A percentile compares a stretch with the other conserved stretches of the same genome.
Conservation (phyloP, 257 asterid genomes). For the Capsicum rhomboideum region DNA sequence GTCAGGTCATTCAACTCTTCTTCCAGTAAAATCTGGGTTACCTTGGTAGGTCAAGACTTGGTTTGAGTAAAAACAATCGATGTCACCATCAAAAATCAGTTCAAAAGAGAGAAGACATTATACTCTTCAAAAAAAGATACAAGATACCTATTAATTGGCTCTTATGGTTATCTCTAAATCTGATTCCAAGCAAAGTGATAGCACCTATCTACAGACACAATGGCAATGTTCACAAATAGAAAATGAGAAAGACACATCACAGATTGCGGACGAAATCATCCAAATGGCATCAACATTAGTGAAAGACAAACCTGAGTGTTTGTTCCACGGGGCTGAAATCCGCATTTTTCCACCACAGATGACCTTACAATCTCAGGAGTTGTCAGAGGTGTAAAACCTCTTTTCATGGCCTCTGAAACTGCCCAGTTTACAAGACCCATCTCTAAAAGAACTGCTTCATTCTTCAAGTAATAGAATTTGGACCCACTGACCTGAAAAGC, state of each 20-base stretch:
- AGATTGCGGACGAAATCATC: not conserved
- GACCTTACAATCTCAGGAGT: conserved; percentile 96
- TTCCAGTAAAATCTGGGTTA: not conserved
- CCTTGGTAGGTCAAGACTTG: not conserved
- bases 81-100: not conserved
- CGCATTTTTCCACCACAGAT: conserved; percentile 91
- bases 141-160: not conserved
- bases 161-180: not conserved
- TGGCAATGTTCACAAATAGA: not conserved
- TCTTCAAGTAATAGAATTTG: conserved; percentile 90
- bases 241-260: not conserved
- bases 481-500: conserved; percentile 79
- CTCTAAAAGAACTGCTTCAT: conserved; percentile 90
- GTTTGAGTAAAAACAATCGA: not conserved
- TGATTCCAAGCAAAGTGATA: not conserved
- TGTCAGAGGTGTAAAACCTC: conserved; percentile 82
- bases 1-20: not conserved
- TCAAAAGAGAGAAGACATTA: not conserved
- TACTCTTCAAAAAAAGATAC: not conserved
- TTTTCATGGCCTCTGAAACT: conserved; percentile 79
- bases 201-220: not conserved
- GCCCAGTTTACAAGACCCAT: conserved; percentile 94
- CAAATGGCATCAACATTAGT: not conserved
- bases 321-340: conserved; percentile 96
- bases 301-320: conserved; percentile 75